phyloP scores from a whole-genome alignment of 805 yeast species.

The Citeromyces nyonsensis region DNA sequence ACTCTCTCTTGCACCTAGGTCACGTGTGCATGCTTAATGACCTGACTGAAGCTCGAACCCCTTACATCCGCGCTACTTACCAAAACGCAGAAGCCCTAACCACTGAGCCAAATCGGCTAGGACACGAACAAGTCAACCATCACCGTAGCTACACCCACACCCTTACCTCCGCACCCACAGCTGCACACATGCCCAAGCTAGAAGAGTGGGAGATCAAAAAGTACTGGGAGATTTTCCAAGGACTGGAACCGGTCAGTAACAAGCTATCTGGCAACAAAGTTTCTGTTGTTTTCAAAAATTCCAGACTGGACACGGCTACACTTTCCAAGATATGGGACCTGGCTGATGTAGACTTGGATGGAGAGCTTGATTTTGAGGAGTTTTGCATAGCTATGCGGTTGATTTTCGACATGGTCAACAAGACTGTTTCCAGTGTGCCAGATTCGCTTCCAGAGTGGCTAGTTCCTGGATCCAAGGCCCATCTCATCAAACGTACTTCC shows the following conservation, averaged over 20 bases:
- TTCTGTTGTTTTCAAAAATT: constrained; percentile 75
- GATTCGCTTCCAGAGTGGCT: constrained; percentile 77
- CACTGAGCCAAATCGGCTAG: too few species aligned
- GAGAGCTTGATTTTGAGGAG: constrained; percentile 88
- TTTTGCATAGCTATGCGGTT: constrained; percentile 95
- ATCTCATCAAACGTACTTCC: constrained; percentile 68
- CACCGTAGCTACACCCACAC: neutral
- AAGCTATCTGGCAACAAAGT: constrained; percentile 77
- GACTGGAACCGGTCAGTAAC: constrained; percentile 69
- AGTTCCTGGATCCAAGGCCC: constrained; percentile 79
- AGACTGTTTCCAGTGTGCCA: constrained; percentile 43
- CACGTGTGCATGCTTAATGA: too few species aligned
- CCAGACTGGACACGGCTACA: constrained; percentile 66
- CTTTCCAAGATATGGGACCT: constrained; percentile 81
- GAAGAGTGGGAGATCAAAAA: constrained; percentile 94
- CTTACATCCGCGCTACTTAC: too few species aligned
- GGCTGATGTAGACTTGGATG: constrained; percentile 88
- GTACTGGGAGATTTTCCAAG: constrained; percentile 95
- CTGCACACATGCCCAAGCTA: constrained; percentile 37
- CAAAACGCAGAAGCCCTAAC: too few species aligned
- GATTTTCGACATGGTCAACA: constrained; percentile 82
- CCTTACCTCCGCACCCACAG: neutral
- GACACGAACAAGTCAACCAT: neutral
- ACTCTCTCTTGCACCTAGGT: too few species aligned
- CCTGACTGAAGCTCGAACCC: too few species aligned